These are phyloP conservation scores for Globisporangium polare DNA, from an alignment of 352 stramenopile genomes.

Conservation along the genomic window DNA sequence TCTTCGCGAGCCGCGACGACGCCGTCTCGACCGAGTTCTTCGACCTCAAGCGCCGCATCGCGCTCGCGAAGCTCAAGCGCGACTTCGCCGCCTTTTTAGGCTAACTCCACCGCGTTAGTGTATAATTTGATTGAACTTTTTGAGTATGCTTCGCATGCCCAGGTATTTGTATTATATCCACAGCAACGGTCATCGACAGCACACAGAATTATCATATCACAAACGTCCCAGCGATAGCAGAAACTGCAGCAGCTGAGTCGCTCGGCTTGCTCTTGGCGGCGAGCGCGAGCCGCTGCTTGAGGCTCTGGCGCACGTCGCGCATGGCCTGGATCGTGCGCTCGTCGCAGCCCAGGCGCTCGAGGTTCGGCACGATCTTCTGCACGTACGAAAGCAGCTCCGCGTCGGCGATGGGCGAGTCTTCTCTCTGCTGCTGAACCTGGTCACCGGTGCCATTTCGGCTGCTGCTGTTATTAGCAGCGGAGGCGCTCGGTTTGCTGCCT, in stretches of 20 bases:
- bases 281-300: slow-evolving; percentile 13
- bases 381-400: slow-evolving; percentile 15
- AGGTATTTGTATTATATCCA: neutral
- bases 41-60: slow-evolving; percentile 15
- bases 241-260: neutral
- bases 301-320: slow-evolving; percentile 15
- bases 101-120: no score
- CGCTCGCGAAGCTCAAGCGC: slow-evolving; percentile 12
- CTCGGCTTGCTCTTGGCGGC: neutral
- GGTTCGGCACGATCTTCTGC: slow-evolving; percentile 19
- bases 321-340: slow-evolving; percentile 17
- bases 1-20: slow-evolving; percentile 13
- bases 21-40: slow-evolving; percentile 14
- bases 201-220: neutral
- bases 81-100: slow-evolving; percentile 9
- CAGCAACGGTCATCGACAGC: neutral
- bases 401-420: slow-evolving; percentile 9
- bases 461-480: no score
- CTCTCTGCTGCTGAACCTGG: neutral
- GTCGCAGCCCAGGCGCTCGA: slow-evolving; percentile 18
- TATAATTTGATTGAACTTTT: no score
- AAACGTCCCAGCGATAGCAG: neutral
- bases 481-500: neutral
- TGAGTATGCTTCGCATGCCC: neutral
- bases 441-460: neutral